Base-by-base conservation (phyloP, 1,139 yeast species). In the Taphrina flavorubra region DNA sequence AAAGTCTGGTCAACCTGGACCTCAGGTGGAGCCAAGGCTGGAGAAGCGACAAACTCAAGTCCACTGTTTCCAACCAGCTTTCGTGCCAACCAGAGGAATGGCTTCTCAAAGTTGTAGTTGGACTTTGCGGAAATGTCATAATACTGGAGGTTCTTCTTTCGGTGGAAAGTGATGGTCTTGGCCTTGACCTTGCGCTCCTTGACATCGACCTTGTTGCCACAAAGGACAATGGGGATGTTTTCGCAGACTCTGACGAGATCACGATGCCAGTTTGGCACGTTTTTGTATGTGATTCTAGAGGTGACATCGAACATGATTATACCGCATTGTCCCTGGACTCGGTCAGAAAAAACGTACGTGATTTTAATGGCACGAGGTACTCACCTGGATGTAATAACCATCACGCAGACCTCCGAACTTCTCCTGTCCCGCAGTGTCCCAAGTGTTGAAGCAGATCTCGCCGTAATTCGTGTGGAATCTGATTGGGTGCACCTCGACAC, bases 381-480 rank as follows among this genome's bases (percentile, higher is more conserved):
- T 25, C 31, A 62, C 66, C 66, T 94, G 92, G 81, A 95, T 94
- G 84, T 95, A 94, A 86, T 95, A 94, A 79, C 99, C 99, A 79
- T 94, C 99, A 86, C 99, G 92, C 79, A 95, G 86, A 77, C 99
- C 99, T 81, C 99, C 99, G 77, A 95, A 94, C 84, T 95, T 95
- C 84, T 95, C 99, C 85, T 95, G 99, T 74, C 99, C 99, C 71
- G 99, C 99, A 72, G 99, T 95, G 82, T 95, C 99, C 99, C 99
- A 95, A 77, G 94, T 75, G 80, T 95, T 97, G 82, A 95, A 95
- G 82, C 91, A 92, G 83, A 95, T 91, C 83, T 94, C 97, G 83
- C 99, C 99, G 78, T 84, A 94, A 86, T 94, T 94, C 80, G 99
- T 95, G 89, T 87, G 91, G 88, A 95, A 95, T 65, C 96, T 92